Base-by-base conservation (phyloP, 495 filamentous ascomycete species). In the Penicillium bialowiezense region DNA sequence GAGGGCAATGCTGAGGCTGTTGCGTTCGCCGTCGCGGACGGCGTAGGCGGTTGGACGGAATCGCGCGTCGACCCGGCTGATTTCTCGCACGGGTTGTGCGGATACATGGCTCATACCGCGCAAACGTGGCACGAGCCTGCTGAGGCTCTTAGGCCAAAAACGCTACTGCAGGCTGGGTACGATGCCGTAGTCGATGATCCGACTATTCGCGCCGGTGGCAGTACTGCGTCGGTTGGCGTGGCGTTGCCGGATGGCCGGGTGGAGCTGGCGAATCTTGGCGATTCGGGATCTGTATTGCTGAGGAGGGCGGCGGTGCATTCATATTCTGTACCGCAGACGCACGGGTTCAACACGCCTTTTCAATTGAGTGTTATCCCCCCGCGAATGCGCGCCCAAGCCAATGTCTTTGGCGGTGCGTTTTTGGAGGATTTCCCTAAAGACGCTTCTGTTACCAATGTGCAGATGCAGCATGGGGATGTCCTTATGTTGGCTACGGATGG, bases 291-390 rank as follows among this genome's bases (percentile, higher is more conserved):
- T 63, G 80, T 97, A 18, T 83, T 95, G 39, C 68, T 97, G 44
- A 82, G 90, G 18, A 76, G 85, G 26, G 92, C 90, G 56, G 88
- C 86, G 10, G 86, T 97, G 14, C 87, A 91, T 57, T 78, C 88
- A 35, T 83, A 82, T 63, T 93, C 90, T 3, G 77, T 83, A 29
- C 86, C 90, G 18, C 93, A 98, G 65, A 97, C 89, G 0, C 95
- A 98, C 64, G 90, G 87, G 18, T 98, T 98, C 76, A 98, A 98
- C 69, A 97, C 92, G 0, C 93, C 93, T 2, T 97, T 86, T 67
- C 93, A 98, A 68, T 82, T 98, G 15, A 90, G 89, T 52, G 82
- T 96, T 50, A 85, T 96, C 31, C 92, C 93, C 5, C 79, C 85
- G 7, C 81, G 79, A 55, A 84, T 96, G 72, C 78, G 88, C 36